Percentiles rank a stretch among this genome's conserved stretches.
Evolutionary conservation across 192 early-diverging fungal genomes (phyloP).

Genomic region (Podila horticola): DNA sequence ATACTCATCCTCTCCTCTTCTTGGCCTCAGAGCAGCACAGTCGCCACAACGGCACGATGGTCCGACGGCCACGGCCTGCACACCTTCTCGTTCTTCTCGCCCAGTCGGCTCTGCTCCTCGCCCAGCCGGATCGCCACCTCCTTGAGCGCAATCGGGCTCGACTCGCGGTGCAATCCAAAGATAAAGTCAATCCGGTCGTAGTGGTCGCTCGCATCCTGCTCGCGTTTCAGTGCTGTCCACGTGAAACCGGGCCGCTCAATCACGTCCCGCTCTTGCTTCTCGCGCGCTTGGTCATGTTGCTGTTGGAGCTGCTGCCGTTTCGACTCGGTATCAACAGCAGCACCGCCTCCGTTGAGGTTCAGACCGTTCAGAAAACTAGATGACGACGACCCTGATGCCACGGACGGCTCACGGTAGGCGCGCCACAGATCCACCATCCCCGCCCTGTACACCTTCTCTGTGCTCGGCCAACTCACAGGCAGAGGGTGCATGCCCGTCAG

Average conservation of each 20-base stretch:
- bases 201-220: conserved; percentile 28
- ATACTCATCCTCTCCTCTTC: no score
- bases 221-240: conserved; percentile 17
- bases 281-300: background rate
- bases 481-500: conserved; percentile 44
- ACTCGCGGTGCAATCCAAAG: conserved; percentile 39
- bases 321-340: no score
- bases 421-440: conserved; percentile 54
- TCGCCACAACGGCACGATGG: conserved; percentile 43
- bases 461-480: conserved; percentile 38
- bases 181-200: conserved; percentile 48
- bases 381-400: background rate
- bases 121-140: conserved; percentile 37
- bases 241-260: conserved; percentile 44
- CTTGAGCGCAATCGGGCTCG: conserved; percentile 48
- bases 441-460: conserved; percentile 28
- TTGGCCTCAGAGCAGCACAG: conserved; percentile 23
- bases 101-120: conserved; percentile 21
- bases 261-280: conserved; percentile 16
- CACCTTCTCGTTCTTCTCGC: conserved; percentile 46
- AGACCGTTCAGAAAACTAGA: background rate
- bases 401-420: conserved; percentile 7
- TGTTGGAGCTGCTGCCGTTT: background rate
- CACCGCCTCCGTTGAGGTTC: no score
- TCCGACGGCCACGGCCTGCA: conserved; percentile 44